Conservation (phyloP, 2,329 filamentous ascomycete genomes). For the Penicillium aurantiogriseum region DNA sequence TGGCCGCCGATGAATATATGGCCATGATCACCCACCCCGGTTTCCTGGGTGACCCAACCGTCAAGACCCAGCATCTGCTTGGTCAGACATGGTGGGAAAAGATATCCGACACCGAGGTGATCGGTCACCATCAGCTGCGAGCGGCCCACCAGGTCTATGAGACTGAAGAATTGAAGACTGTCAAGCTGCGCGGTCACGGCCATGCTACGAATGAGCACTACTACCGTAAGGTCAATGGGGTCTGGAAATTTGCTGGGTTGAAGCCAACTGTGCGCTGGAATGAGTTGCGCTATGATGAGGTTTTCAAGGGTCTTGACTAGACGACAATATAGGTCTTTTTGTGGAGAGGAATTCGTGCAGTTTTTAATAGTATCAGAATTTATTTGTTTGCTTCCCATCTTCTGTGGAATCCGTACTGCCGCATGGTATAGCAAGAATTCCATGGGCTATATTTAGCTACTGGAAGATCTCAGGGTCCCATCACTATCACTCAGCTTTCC, state of each 20-base stretch:
- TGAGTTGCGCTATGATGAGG: conserved; percentile 58
- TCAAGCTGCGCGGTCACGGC: conserved; percentile 60
- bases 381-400: not conserved
- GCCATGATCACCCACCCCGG: conserved; percentile 56
- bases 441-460: not conserved
- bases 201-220: conserved; percentile 59
- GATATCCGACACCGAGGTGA: conserved; percentile 57
- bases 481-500: not conserved
- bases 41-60: conserved; percentile 60
- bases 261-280: conserved; percentile 56
- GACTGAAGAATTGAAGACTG: conserved; percentile 47
- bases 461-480: not conserved
- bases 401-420: not conserved
- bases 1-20: conserved; percentile 62
- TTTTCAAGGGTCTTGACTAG: conserved; percentile 42
- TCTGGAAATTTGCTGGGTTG: conserved; percentile 62
- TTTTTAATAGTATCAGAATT: not conserved
- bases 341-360: not conserved
- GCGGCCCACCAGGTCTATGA: conserved; percentile 63
- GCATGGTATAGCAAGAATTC: not conserved
- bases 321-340: not conserved
- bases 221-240: conserved; percentile 58
- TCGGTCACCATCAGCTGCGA: conserved; percentile 62
- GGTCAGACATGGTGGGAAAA: conserved; percentile 59
- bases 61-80: conserved; percentile 66